Conservation (phyloP, 78 protist genomes). For the Dictyostelium citrinum region DNA sequence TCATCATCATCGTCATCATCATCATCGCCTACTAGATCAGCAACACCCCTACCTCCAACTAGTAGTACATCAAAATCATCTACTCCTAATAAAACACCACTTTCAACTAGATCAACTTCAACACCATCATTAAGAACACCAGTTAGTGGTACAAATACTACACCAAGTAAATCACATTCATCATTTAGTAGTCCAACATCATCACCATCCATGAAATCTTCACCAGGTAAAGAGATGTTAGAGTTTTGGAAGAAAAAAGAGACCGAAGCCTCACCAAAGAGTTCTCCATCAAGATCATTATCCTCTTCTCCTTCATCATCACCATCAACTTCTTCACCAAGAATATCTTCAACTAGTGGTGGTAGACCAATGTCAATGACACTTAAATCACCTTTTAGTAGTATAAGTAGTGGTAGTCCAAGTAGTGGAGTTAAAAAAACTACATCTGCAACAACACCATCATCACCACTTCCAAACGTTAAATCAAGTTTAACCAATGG, state of each 20-base stretch:
- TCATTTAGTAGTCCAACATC: slow-evolving; percentile 3
- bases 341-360: background rate
- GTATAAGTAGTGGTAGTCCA: background rate
- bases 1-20: background rate
- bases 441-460: background rate
- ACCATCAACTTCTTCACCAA: background rate
- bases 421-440: background rate
- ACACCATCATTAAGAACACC: background rate
- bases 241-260: slow-evolving; percentile 56
- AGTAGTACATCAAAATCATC: slow-evolving; percentile 5
- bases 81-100: background rate
- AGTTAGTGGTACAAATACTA: background rate
- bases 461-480: slow-evolving; percentile 41
- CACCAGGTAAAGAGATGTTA: slow-evolving; percentile 11
- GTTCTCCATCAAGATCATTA: background rate
- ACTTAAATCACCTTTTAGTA: background rate
- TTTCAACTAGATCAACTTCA: slow-evolving; percentile 18
- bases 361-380: background rate
- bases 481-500: background rate
- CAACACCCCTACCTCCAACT: background rate
- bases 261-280: background rate
- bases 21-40: background rate
- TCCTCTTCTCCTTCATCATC: background rate
- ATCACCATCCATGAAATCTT: background rate
- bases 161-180: background rate